Evolutionary conservation across 306 rosid genomes (phyloP), one percentile per base, ranked within the genome.

Genomic region (Hippophae gyantsensis): DNA sequence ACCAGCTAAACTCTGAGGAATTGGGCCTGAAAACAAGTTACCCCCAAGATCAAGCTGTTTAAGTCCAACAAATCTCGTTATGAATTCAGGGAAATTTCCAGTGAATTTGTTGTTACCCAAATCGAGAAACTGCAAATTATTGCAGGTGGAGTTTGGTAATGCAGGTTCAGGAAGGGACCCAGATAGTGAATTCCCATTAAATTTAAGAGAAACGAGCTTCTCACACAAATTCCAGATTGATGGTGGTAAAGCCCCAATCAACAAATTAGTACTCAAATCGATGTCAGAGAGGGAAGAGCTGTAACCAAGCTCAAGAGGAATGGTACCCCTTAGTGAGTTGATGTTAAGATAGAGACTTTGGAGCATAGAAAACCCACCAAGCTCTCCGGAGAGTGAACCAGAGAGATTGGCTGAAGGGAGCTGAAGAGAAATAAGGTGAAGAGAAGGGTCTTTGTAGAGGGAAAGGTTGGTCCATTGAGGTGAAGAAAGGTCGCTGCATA

Each of bases 381-480:
- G 45, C 83, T 93, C 95, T 57, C 83, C 79, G 1, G 99, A 94
- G 43, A 93, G 76, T 1, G 89, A 86, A 53, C 99, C 99, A 43
- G 99, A 62, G 68, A 93, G 95, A 74, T 93, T 93, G 3, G 99
- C 99, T 14, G 97, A 84, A 14, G 99, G 99, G 42, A 89, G 94
- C 62, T 79, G 99, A 60, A 93, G 82, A 57, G 97, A 86, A 51
- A 75, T 68, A 54, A 93, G 70, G 64, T 77, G 97, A 7, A 93
- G 62, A 60, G 80, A 75, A 38, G 94, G 97, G 85, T 93, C 84
- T 54, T 63, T 77, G 71, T 49, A 76, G 6, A 88, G 93, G 8
- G 86, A 72, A 40, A 89, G 86, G 74, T 86, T 86, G 61, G 69
- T 72, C 97, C 94, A 88, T 43, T 80, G 97, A 7, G 89, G 90